phyloP scores from a whole-genome alignment of 345 rosid genomes.

The Clarkia xantiana region DNA sequence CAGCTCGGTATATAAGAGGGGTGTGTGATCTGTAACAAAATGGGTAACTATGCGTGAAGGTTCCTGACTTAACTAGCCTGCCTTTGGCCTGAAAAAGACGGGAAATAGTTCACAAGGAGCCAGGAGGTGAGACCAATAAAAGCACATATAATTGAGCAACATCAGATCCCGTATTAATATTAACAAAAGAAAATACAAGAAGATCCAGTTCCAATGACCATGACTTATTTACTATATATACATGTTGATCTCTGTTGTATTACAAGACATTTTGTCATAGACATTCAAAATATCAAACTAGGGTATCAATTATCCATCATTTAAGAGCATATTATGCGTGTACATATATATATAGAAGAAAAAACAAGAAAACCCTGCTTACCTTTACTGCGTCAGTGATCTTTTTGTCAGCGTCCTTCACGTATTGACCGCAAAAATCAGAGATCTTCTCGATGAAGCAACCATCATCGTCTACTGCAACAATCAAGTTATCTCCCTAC shows the following conservation, averaged over 20 bases:
- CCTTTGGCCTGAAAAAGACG: slow-evolving; percentile 55
- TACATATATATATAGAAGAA: slow-evolving; percentile 2
- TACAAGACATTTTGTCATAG: too few relatives aligned
- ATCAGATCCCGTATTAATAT: too few relatives aligned
- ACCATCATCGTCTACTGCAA: slow-evolving; percentile 97
- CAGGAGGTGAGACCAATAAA: background rate
- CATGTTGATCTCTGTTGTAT: too few relatives aligned
- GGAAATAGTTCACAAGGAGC: background rate
- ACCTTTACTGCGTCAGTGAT: slow-evolving; percentile 87
- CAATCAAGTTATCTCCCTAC: slow-evolving; percentile 69
- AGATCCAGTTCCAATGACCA: too few relatives aligned
- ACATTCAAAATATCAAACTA: too few relatives aligned
- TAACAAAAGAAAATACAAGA: too few relatives aligned
- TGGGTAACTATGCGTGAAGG: slow-evolving; percentile 68
- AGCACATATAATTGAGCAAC: background rate
- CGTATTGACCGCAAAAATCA: slow-evolving; percentile 61
- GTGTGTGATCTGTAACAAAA: slow-evolving; percentile 93
- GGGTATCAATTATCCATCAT: too few relatives aligned
- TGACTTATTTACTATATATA: too few relatives aligned
- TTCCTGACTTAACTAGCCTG: slow-evolving; percentile 84
- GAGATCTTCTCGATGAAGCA: slow-evolving; percentile 60
- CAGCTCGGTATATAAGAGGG: slow-evolving; percentile 92
- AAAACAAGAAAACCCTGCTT: slow-evolving; percentile 4
- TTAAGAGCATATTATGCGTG: background rate
- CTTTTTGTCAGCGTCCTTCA: slow-evolving; percentile 87